Percentiles rank a stretch among this genome's conserved stretches.
Evolutionary conservation across 371 early-diverging fungal genomes (phyloP).

Genomic region (Neoconidiobolus thromboides): DNA sequence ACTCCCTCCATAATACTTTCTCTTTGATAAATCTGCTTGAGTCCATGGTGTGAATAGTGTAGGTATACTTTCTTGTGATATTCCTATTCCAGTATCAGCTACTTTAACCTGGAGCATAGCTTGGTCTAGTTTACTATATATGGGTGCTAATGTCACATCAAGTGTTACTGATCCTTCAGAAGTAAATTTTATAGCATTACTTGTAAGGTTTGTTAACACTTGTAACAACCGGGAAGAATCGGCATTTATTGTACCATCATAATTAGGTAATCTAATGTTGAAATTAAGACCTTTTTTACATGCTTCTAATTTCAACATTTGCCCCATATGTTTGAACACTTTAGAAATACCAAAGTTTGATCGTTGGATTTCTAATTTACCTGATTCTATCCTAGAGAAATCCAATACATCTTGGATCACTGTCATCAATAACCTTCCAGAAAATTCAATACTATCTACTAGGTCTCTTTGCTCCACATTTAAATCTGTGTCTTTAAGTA

Average conservation of each 20-base stretch:
- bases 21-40: constrained; percentile 36
- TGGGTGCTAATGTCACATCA: background rate
- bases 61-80: constrained; percentile 25
- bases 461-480: constrained; percentile 2
- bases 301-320: constrained; percentile 1
- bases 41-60: constrained; percentile 36
- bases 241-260: constrained; percentile 9
- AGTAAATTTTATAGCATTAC: constrained; percentile 48
- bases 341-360: background rate
- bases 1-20: constrained; percentile 25
- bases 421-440: constrained; percentile 1
- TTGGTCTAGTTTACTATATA: background rate
- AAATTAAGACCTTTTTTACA: background rate
- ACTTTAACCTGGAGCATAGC: background rate
- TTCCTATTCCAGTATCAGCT: constrained; percentile 41
- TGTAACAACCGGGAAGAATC: constrained; percentile 27
- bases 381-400: constrained; percentile 4
- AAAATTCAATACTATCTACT: constrained; percentile 1
- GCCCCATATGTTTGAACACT: background rate
- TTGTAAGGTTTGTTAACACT: constrained; percentile 28
- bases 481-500: background rate
- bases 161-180: constrained; percentile 17
- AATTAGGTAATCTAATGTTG: background rate
- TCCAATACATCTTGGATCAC: constrained; percentile 5
- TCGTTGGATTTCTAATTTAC: background rate